Evolutionary conservation across 2,329 filamentous ascomycete species (phyloP).

Genomic region (Arthroderma uncinatum): DNA sequence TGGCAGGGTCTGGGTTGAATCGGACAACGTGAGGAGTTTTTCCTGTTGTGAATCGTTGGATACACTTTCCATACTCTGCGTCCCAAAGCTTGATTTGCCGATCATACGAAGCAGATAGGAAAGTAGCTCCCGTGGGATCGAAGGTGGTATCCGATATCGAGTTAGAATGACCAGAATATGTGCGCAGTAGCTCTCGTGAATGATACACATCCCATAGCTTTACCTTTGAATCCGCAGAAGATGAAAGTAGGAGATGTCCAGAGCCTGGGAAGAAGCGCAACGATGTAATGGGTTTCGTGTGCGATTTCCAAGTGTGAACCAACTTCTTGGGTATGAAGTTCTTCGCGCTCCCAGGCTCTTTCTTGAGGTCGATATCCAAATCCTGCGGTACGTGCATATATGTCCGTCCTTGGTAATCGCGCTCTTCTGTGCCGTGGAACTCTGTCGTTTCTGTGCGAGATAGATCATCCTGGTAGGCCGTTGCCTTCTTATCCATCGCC

Average conservation of each 20-base stretch:
- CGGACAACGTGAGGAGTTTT: slow-evolving; percentile 91
- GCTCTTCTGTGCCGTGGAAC: slow-evolving; percentile 72
- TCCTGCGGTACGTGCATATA: slow-evolving; percentile 98
- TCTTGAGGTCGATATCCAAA: slow-evolving; percentile 71
- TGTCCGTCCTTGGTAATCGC: slow-evolving; percentile 88
- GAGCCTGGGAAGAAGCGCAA: slow-evolving; percentile 80
- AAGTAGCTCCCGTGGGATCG: slow-evolving; percentile 68
- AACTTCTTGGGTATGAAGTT: slow-evolving; percentile 95
- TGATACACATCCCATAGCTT: slow-evolving; percentile 96
- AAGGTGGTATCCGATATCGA: slow-evolving; percentile 83
- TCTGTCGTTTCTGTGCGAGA: slow-evolving; percentile 67
- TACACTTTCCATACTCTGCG: slow-evolving; percentile 81
- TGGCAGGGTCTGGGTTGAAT: slow-evolving; percentile 72
- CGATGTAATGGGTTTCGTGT: slow-evolving; percentile 75
- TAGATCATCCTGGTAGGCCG: slow-evolving; percentile 41
- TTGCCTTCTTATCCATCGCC: slow-evolving; percentile 41
- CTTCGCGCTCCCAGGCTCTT: slow-evolving; percentile 66
- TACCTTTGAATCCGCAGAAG: slow-evolving; percentile 80
- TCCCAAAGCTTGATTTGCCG: slow-evolving; percentile 97
- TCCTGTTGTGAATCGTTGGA: slow-evolving; percentile 80
- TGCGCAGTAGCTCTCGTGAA: slow-evolving; percentile 72
- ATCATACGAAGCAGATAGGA: slow-evolving; percentile 86
- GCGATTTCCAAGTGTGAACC: slow-evolving; percentile 77
- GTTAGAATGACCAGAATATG: slow-evolving; percentile 85
- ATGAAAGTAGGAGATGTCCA: slow-evolving; percentile 78